Evolutionary conservation across 176 grass and related monocot genomes (phyloP), one percentile per base, ranked within the genome.

Genomic region (Cenchrus purpureus): DNA sequence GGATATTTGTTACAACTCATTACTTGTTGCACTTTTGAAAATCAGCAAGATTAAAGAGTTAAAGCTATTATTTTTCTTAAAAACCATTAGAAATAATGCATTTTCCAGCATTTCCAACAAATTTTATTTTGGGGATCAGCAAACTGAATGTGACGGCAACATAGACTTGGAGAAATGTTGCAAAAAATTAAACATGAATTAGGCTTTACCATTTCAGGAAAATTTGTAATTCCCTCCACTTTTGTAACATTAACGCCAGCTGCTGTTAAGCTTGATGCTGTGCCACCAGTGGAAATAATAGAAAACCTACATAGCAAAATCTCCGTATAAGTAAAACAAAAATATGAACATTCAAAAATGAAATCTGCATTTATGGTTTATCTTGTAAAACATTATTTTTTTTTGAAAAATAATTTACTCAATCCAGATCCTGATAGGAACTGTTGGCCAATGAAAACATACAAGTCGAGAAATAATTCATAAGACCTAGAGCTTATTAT

Each of bases 201-300:
- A 77, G 60, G 32, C 29, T 85, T 91, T 84, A 98, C 96, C 96
- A 98, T 98, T 87, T 98, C 96, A 79, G 96, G 96, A 61, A 98
- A 98, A 75, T 95, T 79, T 53, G 96, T 98, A 40, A 98, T 92
- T 63, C 94, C 83, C 90, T 98, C 96, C 85, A 98, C 96, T 89
- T 94, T 94, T 4, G 91, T 98, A 37, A 98, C 93, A 78, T 80
- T 79, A 31, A 95, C 72, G 66, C 96, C 96, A 72, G 93, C 89
- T 93, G 92, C 75, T 88, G 90, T 91, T 61, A 98, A 82, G 75
- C 89, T 84, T 68, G 91, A 89, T 59, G 96, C 93, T 32, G 93
- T 98, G 54, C 93, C 96, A 17, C 95, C 93, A 13, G 93, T 98
- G 20, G 96, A 98, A 68, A 98, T 83, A 79, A 98, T 95, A 83